Base-by-base conservation (phyloP, 2,329 filamentous ascomycete species). In the Kalmusia sp. region DNA sequence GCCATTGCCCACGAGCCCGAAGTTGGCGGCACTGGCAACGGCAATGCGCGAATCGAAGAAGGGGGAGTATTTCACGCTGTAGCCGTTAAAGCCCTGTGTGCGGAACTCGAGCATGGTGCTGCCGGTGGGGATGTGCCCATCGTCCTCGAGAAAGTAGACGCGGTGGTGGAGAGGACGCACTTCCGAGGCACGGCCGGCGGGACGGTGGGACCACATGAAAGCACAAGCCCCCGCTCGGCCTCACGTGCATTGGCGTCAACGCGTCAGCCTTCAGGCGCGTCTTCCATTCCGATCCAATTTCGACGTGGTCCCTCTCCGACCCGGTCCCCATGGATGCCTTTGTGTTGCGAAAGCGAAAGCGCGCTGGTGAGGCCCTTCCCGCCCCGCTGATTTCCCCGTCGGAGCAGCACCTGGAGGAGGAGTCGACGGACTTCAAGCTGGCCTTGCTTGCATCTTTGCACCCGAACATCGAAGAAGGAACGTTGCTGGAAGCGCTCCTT, bases 61-160 rank as follows among this genome's bases (percentile, higher is more conserved):
- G 6, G 95, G 95, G 51, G 93, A 98, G 82, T 98, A 99, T 78
- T 97, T 96, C 76, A 97, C 92, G 64, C 91, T 91, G 78, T 96
- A 97, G 68, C 93, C 93, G 76, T 98, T 96, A 83, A 87, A 98
- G 68, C 95, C 95, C 72, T 91, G 84, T 19, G 95, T 98, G 60
- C 91, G 89, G 79, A 91, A 98, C 78, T 97, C 92, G 66, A 98
- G 88, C 92, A 98, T 97, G 49, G 59, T 79, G 67, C 48, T 44
- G 33, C 27, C 15, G 25, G 35, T 35, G 33, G 17, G 15, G 25
- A 27, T 12, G 27, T 30, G 31, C 37, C 65, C 63, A 49, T 55
- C 59, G 51, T 54, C 55, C 56, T 63, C 35, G 31, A 22, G 31
- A 7, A 21, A 57, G 12, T 24, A 12, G 14, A 14, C 35, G 31